phyloP scores from a whole-genome alignment of 305 asterid species.

The Fraxinus latifolia region DNA sequence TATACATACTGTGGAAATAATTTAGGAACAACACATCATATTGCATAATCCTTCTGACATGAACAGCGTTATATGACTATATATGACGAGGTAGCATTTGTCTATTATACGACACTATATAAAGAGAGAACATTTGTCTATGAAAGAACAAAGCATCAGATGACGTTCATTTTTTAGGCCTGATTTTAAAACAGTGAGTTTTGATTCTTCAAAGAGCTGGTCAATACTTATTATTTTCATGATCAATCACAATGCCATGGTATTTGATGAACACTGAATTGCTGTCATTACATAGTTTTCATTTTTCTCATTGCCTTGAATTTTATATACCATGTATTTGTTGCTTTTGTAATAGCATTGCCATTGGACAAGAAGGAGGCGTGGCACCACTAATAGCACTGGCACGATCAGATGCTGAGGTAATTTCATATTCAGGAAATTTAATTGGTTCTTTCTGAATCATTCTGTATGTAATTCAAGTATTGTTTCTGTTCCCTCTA shows the following conservation, averaged over 20 bases:
- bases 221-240: neutral
- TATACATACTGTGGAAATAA: neutral
- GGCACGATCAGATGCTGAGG: slow-evolving; percentile 78
- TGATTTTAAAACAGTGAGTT: neutral
- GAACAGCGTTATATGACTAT: neutral
- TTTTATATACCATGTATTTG: slow-evolving; percentile 12
- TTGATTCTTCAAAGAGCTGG: neutral
- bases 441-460: neutral
- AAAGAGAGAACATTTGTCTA: neutral
- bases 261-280: neutral
- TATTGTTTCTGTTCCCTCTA: slow-evolving; percentile 5
- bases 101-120: neutral
- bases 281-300: neutral
- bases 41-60: neutral
- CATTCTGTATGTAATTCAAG: slow-evolving; percentile 7
- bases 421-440: slow-evolving; percentile 17
- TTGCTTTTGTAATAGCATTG: slow-evolving; percentile 55
- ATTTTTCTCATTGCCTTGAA: neutral
- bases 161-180: neutral
- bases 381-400: slow-evolving; percentile 78
- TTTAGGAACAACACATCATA: neutral
- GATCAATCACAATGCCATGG: neutral
- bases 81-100: neutral
- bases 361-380: slow-evolving; percentile 92
- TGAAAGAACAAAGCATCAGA: neutral